Percentiles rank a stretch among this genome's conserved stretches.
phyloP scores from a whole-genome alignment of 2,329 filamentous ascomycete genomes.

The Apiospora marii region DNA sequence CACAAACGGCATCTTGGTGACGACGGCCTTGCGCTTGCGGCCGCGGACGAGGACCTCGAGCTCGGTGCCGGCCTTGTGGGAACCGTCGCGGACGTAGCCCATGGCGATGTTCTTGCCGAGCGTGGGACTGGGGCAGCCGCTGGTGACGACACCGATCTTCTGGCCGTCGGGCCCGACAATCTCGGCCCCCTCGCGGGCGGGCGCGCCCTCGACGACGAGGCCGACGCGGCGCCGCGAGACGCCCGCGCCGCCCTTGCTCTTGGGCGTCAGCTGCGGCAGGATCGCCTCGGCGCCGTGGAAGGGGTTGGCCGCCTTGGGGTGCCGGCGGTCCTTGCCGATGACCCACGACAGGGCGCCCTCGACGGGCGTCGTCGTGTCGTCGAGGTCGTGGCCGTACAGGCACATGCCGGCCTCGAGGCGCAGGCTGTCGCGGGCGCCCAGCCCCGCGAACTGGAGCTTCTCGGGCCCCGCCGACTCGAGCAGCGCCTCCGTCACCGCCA shows the following conservation, averaged over 20 bases:
- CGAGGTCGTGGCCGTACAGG: slow-evolving; percentile 97
- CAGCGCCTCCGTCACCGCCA: slow-evolving; percentile 73
- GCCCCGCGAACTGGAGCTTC: slow-evolving; percentile 78
- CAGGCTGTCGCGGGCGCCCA: slow-evolving; percentile 90
- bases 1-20: slow-evolving; percentile 91
- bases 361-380: slow-evolving; percentile 73
- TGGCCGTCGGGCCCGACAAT: slow-evolving; percentile 62
- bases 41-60: slow-evolving; percentile 80
- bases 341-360: slow-evolving; percentile 75
- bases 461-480: slow-evolving; percentile 69
- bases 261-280: slow-evolving; percentile 76
- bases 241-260: slow-evolving; percentile 74
- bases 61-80: slow-evolving; percentile 86
- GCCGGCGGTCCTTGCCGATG: slow-evolving; percentile 78
- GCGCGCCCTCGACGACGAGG: slow-evolving; percentile 82
- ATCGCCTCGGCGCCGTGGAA: slow-evolving; percentile 88
- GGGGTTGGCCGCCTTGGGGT: slow-evolving; percentile 52
- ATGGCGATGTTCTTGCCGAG: slow-evolving; percentile 93
- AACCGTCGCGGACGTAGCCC: slow-evolving; percentile 84
- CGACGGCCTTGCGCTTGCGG: slow-evolving; percentile 75
- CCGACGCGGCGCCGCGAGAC: slow-evolving; percentile 80
- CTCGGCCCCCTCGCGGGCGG: slow-evolving; percentile 87
- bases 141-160: slow-evolving; percentile 79
- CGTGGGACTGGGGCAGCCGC: slow-evolving; percentile 87
- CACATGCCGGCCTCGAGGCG: slow-evolving; percentile 98